phyloP scores from a whole-genome alignment of 225 moss, liverwort and hornwort species.

The Marchantia polymorpha region DNA sequence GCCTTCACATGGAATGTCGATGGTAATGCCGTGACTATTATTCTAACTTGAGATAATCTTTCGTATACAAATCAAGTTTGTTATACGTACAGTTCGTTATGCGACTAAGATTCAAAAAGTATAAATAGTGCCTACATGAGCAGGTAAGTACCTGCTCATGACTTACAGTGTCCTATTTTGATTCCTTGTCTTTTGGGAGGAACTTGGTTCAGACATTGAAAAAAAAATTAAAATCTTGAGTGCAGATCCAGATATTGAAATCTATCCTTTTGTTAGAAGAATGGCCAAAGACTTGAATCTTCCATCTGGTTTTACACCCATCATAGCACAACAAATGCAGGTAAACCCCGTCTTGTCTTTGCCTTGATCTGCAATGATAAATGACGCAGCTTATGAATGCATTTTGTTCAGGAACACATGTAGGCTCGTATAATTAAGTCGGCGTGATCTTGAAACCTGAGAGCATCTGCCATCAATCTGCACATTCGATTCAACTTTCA shows the following conservation, averaged over 20 bases:
- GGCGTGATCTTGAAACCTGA: not conserved
- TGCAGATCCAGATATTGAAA: slow-evolving; percentile 54
- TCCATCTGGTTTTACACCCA: slow-evolving; percentile 43
- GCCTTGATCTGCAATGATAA: not conserved
- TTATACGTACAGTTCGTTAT: too few relatives aligned
- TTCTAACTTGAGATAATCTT: too few relatives aligned
- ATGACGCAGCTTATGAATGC: too few relatives aligned
- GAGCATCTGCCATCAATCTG: not conserved
- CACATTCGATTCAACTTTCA: not conserved
- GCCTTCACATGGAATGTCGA: slow-evolving; percentile 56
- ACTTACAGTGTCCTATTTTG: too few relatives aligned
- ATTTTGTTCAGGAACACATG: not conserved
- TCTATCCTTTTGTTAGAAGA: slow-evolving; percentile 46
- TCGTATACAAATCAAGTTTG: too few relatives aligned
- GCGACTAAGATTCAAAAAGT: too few relatives aligned
- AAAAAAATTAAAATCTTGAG: not conserved
- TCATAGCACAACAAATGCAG: slow-evolving; percentile 59
- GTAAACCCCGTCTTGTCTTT: slow-evolving; percentile 2
- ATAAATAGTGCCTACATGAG: too few relatives aligned
- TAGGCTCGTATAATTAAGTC: not conserved
- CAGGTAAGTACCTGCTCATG: too few relatives aligned
- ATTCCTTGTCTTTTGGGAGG: not conserved
- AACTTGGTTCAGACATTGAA: not conserved
- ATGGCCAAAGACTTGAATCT: slow-evolving; percentile 52
- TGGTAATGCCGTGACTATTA: slow-evolving; percentile 24